Base-by-base conservation (phyloP, 2,329 filamentous ascomycete genomes). In the Graphilbum fragrans region DNA sequence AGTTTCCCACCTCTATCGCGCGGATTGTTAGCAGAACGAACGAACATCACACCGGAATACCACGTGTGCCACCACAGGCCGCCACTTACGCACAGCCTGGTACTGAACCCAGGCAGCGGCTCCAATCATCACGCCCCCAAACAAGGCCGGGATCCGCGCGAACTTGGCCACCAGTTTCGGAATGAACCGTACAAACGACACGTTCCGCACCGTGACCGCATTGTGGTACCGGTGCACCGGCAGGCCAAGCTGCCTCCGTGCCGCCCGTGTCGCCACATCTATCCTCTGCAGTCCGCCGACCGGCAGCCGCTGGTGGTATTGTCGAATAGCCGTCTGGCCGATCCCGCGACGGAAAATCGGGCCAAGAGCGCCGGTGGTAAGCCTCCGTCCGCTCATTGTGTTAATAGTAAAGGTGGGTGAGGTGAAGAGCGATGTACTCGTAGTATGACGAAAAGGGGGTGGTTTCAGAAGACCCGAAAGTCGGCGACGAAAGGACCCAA, bases 71-170 rank as follows among this genome's bases (percentile, higher is more conserved):
- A n/a, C 27, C 16, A n/a, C n/a, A n/a, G n/a, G n/a, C n/a, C n/a
- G n/a, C 11, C 41, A 36, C 83, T 48, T 72, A 88, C 84, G 84
- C 42, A 81, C 79, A 48, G 92, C 90, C 62, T 98, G 92, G 58
- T 98, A 96, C 58, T 98, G 92, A 38, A 98, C 66, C 72, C 94
- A 98, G 21, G 87, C 87, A 45, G 93, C 65, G 3, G 84, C 85
- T 14, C 86, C 88, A 50, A 98, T 75, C 55, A 87, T 85, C 37
- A 88, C 74, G 34, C 86, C 87, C 34, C 90, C 92, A 54, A 94
- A 88, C 65, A 95, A 82, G 44, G 92, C 92, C 18, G 92, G 92
- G 41, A 94, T 69, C 43, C 87, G 78, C 29, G 80, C 73, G 52
- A 98, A 82, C 66, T 95, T 98, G 55, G 92, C 63, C n/a, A 92